These are phyloP conservation scores for Isoetes taiwanensis DNA, from an alignment of 75 land plant species.

Conservation along the genomic window DNA sequence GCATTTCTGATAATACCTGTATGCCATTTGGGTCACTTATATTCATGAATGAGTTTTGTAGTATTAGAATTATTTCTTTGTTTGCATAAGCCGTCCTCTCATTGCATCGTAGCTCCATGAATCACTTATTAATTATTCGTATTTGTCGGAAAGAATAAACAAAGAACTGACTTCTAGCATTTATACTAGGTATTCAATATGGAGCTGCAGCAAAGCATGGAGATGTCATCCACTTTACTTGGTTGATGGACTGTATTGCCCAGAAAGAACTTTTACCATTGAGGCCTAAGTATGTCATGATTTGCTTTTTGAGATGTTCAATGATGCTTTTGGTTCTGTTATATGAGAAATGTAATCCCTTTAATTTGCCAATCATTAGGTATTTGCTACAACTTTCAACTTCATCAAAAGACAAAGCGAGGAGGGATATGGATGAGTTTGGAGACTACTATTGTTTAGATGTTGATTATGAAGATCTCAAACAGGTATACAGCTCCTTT, in stretches of 20 bases:
- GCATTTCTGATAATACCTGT: background rate
- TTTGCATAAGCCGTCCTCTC: too few species aligned
- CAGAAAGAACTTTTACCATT: slow-evolving; percentile 49
- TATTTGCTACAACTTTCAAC: slow-evolving; percentile 63
- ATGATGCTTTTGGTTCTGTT: too few species aligned
- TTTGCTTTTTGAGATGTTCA: background rate
- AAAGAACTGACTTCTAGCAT: background rate
- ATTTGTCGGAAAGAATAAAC: background rate
- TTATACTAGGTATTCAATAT: slow-evolving; percentile 82
- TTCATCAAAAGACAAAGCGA: slow-evolving; percentile 43
- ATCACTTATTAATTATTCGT: too few species aligned
- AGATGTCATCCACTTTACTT: slow-evolving; percentile 76
- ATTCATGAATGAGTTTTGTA: background rate
- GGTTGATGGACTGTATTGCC: slow-evolving; percentile 64
- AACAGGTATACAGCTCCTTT: slow-evolving; percentile 35
- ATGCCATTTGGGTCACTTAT: background rate
- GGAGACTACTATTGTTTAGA: slow-evolving; percentile 70
- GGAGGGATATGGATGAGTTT: slow-evolving; percentile 59
- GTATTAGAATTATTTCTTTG: background rate
- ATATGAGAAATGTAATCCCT: background rate
- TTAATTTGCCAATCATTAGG: slow-evolving; percentile 15
- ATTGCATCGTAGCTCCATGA: too few species aligned
- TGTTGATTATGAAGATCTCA: slow-evolving; percentile 49
- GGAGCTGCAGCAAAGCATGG: slow-evolving; percentile 66
- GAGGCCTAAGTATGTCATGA: slow-evolving; percentile 52